Evolutionary conservation across 805 yeast species (phyloP), one percentile per base, ranked within the genome.

Genomic region (Naumovozyma dairenensis): DNA sequence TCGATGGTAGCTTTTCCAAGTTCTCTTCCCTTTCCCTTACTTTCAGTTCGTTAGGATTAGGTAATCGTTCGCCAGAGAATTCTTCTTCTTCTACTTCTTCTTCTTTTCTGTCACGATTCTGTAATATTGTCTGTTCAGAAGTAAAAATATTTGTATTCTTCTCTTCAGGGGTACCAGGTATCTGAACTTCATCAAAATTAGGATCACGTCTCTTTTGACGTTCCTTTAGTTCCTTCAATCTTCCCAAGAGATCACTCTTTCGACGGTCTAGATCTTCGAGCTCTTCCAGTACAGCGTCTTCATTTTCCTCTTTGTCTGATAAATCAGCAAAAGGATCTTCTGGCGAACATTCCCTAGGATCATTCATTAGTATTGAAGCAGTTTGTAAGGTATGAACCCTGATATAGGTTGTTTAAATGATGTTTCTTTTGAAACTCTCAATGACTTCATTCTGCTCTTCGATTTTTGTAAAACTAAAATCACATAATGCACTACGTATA

Each of bases 141-240:
- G n/a, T n/a, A n/a, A n/a, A n/a, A n/a, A n/a, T n/a, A n/a, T n/a
- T n/a, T n/a, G n/a, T n/a, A n/a, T 40, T 36, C 31, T 45, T 50
- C 46, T 60, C 56, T 24, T 46, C 53, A 15, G 59, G 62, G 1
- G 65, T 58, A 1, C 49, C 44, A 8, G 45, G 39, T 2, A 50
- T 49, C 25, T 49, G 53, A 2, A 46, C 39, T 6, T 21, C 47
- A 17, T 42, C 47, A 31, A 58, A 42, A 34, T 48, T 47, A 19
- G 56, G 50, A 36, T 48, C 53, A 5, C 16, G 13, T 12, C 18
- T 26, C 34, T 35, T 42, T 13, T 28, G 29, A 6, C 33, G 33
- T n/a, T 39, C 30, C 26, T 45, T 42, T 38, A 49, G 47, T 13
- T 28, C 33, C 21, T 39, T 32, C 16, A 57, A 34, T 14, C 59